Percentiles rank a stretch among this genome's conserved stretches.
These are phyloP conservation scores for Candida maesae DNA, from an alignment of 805 yeast species.

Conservation along the genomic window DNA sequence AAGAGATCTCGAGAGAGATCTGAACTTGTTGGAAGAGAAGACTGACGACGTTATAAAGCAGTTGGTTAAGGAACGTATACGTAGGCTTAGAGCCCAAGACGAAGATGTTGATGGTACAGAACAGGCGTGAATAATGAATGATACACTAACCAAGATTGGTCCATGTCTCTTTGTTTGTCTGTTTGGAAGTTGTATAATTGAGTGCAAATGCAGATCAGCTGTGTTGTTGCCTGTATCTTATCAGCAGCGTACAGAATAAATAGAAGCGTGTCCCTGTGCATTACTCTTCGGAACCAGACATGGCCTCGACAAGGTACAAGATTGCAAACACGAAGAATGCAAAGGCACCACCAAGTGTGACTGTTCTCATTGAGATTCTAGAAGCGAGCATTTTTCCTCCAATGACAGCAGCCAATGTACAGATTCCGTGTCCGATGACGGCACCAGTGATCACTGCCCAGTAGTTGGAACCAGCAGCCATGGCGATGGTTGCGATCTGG, in stretches of 20 bases:
- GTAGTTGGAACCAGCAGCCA: constrained; percentile 96
- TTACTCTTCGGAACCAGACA: neutral
- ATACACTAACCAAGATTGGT: no score
- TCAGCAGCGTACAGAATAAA: no score
- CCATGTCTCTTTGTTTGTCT: no score
- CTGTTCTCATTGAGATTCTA: constrained; percentile 84
- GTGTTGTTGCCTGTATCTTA: no score
- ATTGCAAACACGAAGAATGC: constrained; percentile 84
- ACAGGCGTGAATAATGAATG: no score
- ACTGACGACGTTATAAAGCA: constrained; percentile 41
- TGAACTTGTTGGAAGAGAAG: constrained; percentile 35
- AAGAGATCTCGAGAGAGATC: constrained; percentile 34
- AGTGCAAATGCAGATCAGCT: no score
- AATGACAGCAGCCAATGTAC: constrained; percentile 86
- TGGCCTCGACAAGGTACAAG: constrained; percentile 72
- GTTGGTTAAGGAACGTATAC: constrained; percentile 34
- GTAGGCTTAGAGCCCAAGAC: neutral
- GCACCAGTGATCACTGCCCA: constrained; percentile 89
- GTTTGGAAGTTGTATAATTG: no score
- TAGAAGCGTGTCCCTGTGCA: neutral
- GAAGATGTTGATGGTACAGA: neutral
- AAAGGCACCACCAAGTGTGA: constrained; percentile 85
- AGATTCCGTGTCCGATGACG: constrained; percentile 79
- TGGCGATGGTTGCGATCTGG: constrained; percentile 95
- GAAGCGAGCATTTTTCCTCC: constrained; percentile 92